Evolutionary conservation across 1,284 basidiomycete species (phyloP).

Genomic region (Sphagnurus paluster): DNA sequence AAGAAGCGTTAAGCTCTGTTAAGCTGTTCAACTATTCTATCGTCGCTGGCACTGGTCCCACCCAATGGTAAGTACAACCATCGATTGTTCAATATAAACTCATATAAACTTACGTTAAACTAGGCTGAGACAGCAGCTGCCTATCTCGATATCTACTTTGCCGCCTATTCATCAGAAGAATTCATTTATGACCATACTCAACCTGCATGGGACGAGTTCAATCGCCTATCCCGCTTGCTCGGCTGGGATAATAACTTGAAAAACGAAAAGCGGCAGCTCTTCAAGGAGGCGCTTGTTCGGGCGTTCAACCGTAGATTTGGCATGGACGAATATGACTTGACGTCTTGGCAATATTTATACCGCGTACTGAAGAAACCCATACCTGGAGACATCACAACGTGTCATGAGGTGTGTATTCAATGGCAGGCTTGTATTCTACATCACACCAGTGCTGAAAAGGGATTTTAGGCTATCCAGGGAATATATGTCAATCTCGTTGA

Average conservation of each 20-base stretch:
- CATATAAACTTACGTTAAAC: too few relatives aligned
- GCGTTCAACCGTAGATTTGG: conserved; percentile 37
- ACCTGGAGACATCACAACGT: conserved; percentile 18
- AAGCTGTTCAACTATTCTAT: too few relatives aligned
- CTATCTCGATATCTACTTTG: conserved; percentile 21
- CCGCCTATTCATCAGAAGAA: conserved; percentile 6
- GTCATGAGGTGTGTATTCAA: conserved; percentile 14
- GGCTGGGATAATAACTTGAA: conserved; percentile 10
- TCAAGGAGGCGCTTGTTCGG: conserved; percentile 29
- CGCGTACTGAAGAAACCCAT: conserved; percentile 17
- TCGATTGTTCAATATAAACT: too few relatives aligned
- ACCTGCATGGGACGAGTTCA: conserved; percentile 9
- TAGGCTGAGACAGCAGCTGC: too few relatives aligned
- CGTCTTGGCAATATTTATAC: conserved; percentile 33
- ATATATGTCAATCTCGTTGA: conserved; percentile 32
- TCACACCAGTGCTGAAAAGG: not conserved
- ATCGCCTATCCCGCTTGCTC: conserved; percentile 16
- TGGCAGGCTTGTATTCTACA: not conserved
- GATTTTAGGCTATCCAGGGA: conserved; percentile 21
- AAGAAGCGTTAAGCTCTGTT: too few relatives aligned
- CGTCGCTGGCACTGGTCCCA: not conserved
- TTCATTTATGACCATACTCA: conserved; percentile 14
- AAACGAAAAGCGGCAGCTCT: conserved; percentile 12
- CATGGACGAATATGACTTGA: conserved; percentile 27
- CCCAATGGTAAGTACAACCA: not conserved